Base-by-base conservation (phyloP, 805 yeast species). In the Candida parachauliodes region DNA sequence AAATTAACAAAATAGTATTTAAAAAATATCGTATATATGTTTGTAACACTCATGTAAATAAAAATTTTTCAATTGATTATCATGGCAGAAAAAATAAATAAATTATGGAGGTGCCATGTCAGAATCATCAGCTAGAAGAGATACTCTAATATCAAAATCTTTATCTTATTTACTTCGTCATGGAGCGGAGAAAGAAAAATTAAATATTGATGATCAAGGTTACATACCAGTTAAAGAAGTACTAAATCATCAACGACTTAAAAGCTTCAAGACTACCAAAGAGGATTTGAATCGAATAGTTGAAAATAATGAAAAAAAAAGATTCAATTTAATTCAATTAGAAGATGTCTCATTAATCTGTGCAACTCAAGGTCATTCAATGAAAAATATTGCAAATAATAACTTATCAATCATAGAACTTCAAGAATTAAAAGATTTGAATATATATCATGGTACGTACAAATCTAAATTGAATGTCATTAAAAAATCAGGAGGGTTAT, bases 301-400 rank as follows among this genome's bases (percentile, higher is more conserved):
- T 0, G 68, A 57, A 0, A 64, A 56, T 6, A 85, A 89, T 50
- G 79, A 72, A 37, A 91, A 91, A 60, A 70, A 81, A 48, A 58
- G 98, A 38, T 91, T 81, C 59, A 62, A 57, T 8, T 8, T 12
- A 3, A 21, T 19, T 9, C 18, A 19, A 9, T 4, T 11, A 3
- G 18, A 19, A 8, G 39, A 37, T 4, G 61, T 48, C 4, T 59
- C 54, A 28, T 44, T 27, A 14, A 65, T 91, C n/a, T 77, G 97
- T 54, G 98, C 98, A 3, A 81, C 82, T 36, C 98, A 93, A 59
- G 98, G 98, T 3, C 98, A 93, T 57, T 79, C 95, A 0, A 61
- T 91, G 4, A 53, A 57, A 23, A 41, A 49, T 0, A 65, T 79
- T 1, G 71, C 64, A 15, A 70, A 72, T 11, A 68, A 71, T 20